phyloP scores from a whole-genome alignment of 2,329 filamentous ascomycete genomes.

The Colletotrichum acutatum region DNA sequence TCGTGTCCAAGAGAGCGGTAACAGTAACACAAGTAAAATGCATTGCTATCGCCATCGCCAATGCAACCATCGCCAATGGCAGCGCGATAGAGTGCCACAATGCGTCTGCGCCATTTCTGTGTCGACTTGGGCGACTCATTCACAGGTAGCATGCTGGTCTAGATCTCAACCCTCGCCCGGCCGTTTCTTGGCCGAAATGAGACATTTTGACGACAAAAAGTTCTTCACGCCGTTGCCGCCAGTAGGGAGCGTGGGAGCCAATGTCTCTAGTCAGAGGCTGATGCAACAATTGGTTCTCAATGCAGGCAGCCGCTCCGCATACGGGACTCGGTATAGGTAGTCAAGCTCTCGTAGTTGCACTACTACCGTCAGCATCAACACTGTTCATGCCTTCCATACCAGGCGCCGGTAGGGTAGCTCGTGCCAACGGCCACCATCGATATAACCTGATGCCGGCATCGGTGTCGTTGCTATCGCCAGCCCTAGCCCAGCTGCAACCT shows the following conservation, averaged over 20 bases:
- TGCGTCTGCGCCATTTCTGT: constrained; percentile 10
- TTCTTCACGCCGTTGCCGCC: constrained; percentile 23
- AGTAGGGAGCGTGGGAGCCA: background rate
- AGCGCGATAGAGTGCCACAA: constrained; percentile 16
- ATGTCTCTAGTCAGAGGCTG: background rate
- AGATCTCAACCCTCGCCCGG: background rate
- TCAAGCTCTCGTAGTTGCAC: constrained; percentile 1
- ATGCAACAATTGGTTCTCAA: background rate
- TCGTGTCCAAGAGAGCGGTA: background rate
- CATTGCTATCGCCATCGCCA: constrained; percentile 14
- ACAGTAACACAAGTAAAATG: background rate
- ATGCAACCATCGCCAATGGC: constrained; percentile 14
- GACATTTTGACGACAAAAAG: constrained; percentile 20
- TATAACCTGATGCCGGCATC: constrained; percentile 15
- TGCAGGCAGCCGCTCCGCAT: background rate
- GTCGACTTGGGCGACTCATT: background rate
- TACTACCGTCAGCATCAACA: background rate
- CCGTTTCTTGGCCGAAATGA: constrained; percentile 7
- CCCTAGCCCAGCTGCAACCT: background rate
- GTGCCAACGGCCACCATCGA: background rate
- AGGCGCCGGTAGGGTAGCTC: background rate
- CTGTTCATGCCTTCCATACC: background rate
- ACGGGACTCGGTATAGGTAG: background rate
- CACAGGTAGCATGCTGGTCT: background rate
- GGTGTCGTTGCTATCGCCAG: constrained; percentile 7